These are phyloP conservation scores for Saraca asoca DNA, from an alignment of 331 rosid species.

Conservation along the genomic window DNA sequence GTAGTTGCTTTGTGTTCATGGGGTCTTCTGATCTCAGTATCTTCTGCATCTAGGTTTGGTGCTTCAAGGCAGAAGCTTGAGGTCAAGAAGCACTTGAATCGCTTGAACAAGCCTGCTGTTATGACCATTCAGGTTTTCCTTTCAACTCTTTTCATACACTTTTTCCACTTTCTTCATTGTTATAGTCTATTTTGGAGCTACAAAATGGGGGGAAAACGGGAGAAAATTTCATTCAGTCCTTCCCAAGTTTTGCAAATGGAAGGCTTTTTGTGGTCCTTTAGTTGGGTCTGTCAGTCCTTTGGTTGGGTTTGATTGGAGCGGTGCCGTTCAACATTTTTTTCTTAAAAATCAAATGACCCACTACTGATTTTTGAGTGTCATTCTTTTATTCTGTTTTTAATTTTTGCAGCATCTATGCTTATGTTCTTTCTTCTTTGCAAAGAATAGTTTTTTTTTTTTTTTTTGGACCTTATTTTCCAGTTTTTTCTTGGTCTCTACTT, in stretches of 20 bases:
- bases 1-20: constrained; percentile 46
- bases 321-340: neutral
- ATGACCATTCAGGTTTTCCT: constrained; percentile 70
- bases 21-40: constrained; percentile 46
- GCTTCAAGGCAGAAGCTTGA: constrained; percentile 64
- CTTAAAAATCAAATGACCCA: neutral
- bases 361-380: too few species aligned
- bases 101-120: constrained; percentile 73
- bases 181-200: constrained; percentile 30
- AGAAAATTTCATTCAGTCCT: neutral
- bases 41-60: constrained; percentile 62
- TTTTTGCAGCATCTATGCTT: constrained; percentile 20
- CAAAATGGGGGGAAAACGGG: constrained; percentile 27
- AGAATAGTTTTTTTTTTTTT: neutral
- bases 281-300: neutral
- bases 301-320: neutral
- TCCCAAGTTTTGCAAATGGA: neutral
- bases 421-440: constrained; percentile 9
- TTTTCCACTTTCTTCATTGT: neutral
- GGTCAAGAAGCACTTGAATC: constrained; percentile 66
- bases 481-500: neutral
- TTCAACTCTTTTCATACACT: neutral
- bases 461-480: neutral
- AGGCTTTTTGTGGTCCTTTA: too few species aligned
- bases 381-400: neutral